Percentiles rank a stretch among this genome's conserved stretches.
Evolutionary conservation across 2,329 filamentous ascomycete species (phyloP).

Genomic region (Colletotrichum sojae): DNA sequence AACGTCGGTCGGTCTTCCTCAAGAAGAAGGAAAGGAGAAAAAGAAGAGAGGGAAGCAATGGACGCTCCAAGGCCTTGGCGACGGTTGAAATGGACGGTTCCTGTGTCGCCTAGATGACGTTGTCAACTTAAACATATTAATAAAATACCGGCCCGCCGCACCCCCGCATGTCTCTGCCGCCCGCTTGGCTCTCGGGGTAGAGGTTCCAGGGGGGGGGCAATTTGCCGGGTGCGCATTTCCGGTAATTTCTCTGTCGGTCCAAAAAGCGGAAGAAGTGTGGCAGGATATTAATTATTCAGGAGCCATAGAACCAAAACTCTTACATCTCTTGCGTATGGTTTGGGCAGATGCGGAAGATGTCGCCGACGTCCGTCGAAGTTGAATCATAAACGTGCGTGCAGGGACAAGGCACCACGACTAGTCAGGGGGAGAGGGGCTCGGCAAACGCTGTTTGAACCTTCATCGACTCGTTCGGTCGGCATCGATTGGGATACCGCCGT

Average conservation of each 20-base stretch:
- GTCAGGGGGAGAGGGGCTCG: no score
- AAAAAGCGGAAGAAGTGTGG: not conserved
- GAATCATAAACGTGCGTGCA: no score
- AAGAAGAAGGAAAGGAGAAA: not conserved
- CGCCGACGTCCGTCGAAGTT: no score
- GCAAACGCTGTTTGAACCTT: no score
- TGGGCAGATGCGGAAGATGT: no score
- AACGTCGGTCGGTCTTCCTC: not conserved
- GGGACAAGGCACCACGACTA: no score
- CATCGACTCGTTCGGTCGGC: no score
- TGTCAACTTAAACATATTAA: slow-evolving; percentile 16
- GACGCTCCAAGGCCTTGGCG: not conserved
- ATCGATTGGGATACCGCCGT: no score
- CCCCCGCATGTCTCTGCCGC: slow-evolving; percentile 32
- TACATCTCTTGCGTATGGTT: no score
- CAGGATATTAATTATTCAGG: not conserved
- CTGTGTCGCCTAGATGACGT: slow-evolving; percentile 21
- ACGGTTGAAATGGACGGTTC: slow-evolving; percentile 5
- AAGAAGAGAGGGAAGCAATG: no score
- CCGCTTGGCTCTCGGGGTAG: slow-evolving; percentile 2
- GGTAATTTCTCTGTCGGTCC: not conserved
- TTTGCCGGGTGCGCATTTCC: not conserved
- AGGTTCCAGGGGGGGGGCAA: not conserved
- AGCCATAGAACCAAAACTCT: no score
- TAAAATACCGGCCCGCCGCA: slow-evolving; percentile 20